These are phyloP conservation scores for Aspergillus arachidicola DNA, from an alignment of 2,329 filamentous ascomycete species.

Conservation along the genomic window DNA sequence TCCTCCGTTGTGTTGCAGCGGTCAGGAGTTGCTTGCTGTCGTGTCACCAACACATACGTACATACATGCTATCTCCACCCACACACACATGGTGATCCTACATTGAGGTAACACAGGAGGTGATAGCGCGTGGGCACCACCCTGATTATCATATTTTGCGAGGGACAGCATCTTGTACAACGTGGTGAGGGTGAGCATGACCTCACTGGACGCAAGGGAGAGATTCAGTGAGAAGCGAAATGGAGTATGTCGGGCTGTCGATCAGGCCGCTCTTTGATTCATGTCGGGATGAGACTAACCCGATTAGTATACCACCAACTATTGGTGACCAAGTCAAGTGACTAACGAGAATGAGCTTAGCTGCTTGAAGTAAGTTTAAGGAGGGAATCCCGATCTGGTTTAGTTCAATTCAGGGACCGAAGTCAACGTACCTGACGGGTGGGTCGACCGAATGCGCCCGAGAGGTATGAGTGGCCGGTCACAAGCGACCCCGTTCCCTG, in stretches of 20 bases:
- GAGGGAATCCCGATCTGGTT: not conserved
- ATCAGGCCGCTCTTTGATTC: not conserved
- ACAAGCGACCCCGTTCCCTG: not conserved
- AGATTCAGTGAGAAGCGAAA: not conserved
- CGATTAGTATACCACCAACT: not conserved
- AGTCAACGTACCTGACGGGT: not conserved
- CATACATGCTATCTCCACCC: not conserved
- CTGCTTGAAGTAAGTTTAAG: too few relatives aligned
- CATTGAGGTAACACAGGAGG: slow-evolving; percentile 1
- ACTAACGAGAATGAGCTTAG: slow-evolving; percentile 3
- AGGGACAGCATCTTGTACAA: not conserved
- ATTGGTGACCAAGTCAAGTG: not conserved
- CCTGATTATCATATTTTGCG: slow-evolving; percentile 4
- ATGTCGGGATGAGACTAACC: not conserved
- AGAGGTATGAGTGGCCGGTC: not conserved
- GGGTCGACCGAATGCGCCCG: slow-evolving; percentile 2
- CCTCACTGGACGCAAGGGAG: not conserved
- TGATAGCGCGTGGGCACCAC: not conserved
- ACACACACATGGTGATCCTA: not conserved
- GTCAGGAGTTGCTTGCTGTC: not conserved
- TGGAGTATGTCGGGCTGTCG: not conserved
- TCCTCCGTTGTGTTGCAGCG: not conserved
- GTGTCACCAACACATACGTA: not conserved
- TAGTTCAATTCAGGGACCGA: not conserved
- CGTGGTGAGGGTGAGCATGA: slow-evolving; percentile 3